A percentile compares a stretch with the other conserved stretches of the same genome.
These are phyloP conservation scores for Vitis amurensis DNA, from an alignment of 164 flowering plant species.

Conservation along the genomic window DNA sequence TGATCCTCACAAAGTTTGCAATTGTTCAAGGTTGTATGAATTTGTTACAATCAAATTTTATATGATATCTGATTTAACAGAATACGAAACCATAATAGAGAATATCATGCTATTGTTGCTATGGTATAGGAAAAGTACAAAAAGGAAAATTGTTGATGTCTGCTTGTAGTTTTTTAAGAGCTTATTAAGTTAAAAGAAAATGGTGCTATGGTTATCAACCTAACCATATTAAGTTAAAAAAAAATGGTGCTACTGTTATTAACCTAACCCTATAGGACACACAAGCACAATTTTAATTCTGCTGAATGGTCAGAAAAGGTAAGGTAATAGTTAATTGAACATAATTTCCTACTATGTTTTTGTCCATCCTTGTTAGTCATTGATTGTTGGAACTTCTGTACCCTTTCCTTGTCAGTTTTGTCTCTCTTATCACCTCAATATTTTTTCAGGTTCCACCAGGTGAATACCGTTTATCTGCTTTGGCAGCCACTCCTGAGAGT, in stretches of 20 bases:
- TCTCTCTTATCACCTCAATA: not conserved
- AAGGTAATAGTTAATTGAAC: not conserved
- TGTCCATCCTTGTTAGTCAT: not conserved
- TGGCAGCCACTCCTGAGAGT: slow-evolving; percentile 60
- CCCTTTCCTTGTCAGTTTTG: not conserved
- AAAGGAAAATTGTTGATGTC: not conserved
- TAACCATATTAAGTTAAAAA: too few relatives aligned
- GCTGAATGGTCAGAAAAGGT: not conserved
- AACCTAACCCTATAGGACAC: not conserved
- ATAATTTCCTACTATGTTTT: not conserved
- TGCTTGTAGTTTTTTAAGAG: not conserved
- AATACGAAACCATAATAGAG: not conserved
- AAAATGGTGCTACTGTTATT: not conserved
- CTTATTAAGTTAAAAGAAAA: not conserved
- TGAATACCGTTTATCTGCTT: slow-evolving; percentile 85
- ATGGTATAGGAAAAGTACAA: not conserved
- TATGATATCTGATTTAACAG: not conserved
- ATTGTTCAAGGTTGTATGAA: too few relatives aligned
- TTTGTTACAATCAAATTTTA: too few relatives aligned
- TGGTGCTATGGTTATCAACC: too few relatives aligned
- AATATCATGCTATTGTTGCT: not conserved
- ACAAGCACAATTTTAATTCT: not conserved
- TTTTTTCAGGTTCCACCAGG: slow-evolving; percentile 74
- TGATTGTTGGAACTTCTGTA: not conserved
- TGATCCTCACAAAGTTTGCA: not conserved